Base-by-base conservation (phyloP, 2,329 filamentous ascomycete genomes). In the Aspergillus persii region DNA sequence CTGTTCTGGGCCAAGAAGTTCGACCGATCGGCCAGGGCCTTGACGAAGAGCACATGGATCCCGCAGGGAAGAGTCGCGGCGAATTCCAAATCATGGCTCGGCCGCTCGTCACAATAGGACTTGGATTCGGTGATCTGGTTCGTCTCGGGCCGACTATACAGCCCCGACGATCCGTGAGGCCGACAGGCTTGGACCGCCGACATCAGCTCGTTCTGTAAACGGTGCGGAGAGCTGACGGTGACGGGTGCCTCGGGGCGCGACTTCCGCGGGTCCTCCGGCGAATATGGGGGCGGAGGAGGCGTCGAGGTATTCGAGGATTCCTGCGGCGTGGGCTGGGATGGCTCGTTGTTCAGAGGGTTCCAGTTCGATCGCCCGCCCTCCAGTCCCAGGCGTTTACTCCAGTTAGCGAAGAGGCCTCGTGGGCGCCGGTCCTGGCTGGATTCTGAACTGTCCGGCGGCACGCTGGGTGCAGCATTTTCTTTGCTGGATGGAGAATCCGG, bases 71-170 rank as follows among this genome's bases (percentile, higher is more conserved):
- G 84, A 50, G 90, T 86, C 4, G 88, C 89, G 11, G 87, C 83
- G 68, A 89, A 88, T 15, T 80, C 80, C 9, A 96, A 85, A 74
- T 96, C 87, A 58, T 92, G 86, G 1, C 86, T 86, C 2, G 89
- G 86, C 27, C 81, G 88, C 65, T 86, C 84, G 77, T 97, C 93
- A 74, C 93, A 97, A 77, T 96, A 96, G 0, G 90, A 89, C 44
- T 88, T 85, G 66, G 91, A 89, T 74, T 96, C 92, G 70, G 89
- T 89, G 65, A 96, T 87, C 53, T 88, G 79, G 61, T 86, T 88
- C 39, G 89, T 88, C 55, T 85, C 79, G 0, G 91, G 91, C 26
- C 86, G 85, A 3, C 85, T 86, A 76, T 91, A 94, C n/a, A 96
- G 77, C 9, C 81, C 79, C 15, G 86, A 83, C 1, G 90, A 91